phyloP scores from a whole-genome alignment of 805 yeast genomes.

The Saccharomyces paradoxus region DNA sequence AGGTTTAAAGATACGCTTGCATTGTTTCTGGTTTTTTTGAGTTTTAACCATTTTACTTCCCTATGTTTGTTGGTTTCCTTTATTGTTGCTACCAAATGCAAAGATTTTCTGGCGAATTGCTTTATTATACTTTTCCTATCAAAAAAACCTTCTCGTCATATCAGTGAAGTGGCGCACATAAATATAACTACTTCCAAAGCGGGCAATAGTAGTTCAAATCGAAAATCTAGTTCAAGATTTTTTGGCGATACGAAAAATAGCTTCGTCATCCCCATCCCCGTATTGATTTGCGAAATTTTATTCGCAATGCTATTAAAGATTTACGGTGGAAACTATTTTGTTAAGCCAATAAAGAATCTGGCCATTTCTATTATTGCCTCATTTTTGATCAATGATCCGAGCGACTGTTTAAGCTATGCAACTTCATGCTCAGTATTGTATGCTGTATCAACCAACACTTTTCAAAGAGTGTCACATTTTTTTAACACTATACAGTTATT shows the following conservation, averaged over 20 bases:
- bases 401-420: slow-evolving; percentile 23
- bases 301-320: slow-evolving; percentile 17
- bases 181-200: not conserved
- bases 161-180: slow-evolving; percentile 12
- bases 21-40: slow-evolving; percentile 25
- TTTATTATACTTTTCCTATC: slow-evolving; percentile 24
- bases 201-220: not conserved
- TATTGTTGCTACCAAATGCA: slow-evolving; percentile 21
- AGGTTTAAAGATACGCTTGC: slow-evolving; percentile 28
- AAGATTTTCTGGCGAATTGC: slow-evolving; percentile 22
- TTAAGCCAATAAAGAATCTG: slow-evolving; percentile 21
- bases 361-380: slow-evolving; percentile 27
- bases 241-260: not conserved
- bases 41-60: slow-evolving; percentile 25
- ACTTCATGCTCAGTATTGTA: slow-evolving; percentile 24
- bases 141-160: slow-evolving; percentile 20
- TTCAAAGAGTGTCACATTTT: slow-evolving; percentile 6
- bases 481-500: not conserved
- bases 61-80: slow-evolving; percentile 20
- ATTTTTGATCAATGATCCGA: slow-evolving; percentile 28
- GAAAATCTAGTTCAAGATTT: not conserved
- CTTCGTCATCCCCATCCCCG: not conserved
- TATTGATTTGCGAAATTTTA: slow-evolving; percentile 10
- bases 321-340: slow-evolving; percentile 17
- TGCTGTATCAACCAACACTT: slow-evolving; percentile 15